Conservation (phyloP, 805 yeast genomes). For the Saccharomycopsis vini region DNA sequence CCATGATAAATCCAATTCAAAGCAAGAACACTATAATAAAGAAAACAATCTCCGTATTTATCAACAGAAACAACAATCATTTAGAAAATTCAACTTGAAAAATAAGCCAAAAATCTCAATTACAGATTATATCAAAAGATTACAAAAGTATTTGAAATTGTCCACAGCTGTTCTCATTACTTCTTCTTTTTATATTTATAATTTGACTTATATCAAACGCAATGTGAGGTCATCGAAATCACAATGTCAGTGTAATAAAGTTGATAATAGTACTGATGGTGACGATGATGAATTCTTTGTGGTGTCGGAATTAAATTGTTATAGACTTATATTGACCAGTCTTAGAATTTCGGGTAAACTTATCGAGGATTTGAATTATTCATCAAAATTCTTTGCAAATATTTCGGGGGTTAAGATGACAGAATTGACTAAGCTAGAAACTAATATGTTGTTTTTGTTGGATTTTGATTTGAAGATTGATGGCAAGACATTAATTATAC, state of each 20-base stretch:
- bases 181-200: slow-evolving; percentile 23
- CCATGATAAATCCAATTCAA: not conserved
- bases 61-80: slow-evolving; percentile 13
- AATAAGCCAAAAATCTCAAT: slow-evolving; percentile 22
- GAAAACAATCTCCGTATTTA: not conserved
- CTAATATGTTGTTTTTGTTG: slow-evolving; percentile 39
- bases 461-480: slow-evolving; percentile 43
- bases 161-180: slow-evolving; percentile 26
- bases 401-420: slow-evolving; percentile 36
- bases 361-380: slow-evolving; percentile 38
- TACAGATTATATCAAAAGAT: slow-evolving; percentile 24
- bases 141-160: slow-evolving; percentile 24
- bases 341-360: slow-evolving; percentile 39
- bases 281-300: slow-evolving; percentile 23
- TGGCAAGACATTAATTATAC: slow-evolving; percentile 26
- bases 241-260: not conserved
- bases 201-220: slow-evolving; percentile 12
- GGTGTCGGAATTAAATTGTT: slow-evolving; percentile 33
- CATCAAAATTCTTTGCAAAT: slow-evolving; percentile 36
- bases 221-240: not conserved
- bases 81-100: slow-evolving; percentile 22
- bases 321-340: slow-evolving; percentile 36
- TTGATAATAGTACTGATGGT: not conserved
- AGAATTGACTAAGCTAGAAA: slow-evolving; percentile 42
- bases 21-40: not conserved